These are phyloP conservation scores for Blastocystis hominis DNA, from an alignment of 352 stramenopile genomes.

Conservation along the genomic window DNA sequence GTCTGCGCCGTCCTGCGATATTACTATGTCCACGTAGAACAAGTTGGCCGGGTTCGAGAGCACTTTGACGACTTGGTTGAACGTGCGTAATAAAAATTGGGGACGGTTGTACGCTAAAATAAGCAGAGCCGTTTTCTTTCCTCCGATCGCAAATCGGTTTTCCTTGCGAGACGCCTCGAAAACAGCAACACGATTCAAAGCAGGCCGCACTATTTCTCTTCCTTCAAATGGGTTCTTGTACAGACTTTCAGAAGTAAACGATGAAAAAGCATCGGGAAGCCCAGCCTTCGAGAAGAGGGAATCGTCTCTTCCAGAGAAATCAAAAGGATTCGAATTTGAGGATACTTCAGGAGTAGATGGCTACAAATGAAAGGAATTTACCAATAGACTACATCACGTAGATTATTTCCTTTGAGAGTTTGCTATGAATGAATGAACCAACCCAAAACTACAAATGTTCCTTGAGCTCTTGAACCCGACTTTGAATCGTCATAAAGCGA, in stretches of 20 bases:
- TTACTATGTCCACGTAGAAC: conserved; percentile 66
- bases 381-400: neutral
- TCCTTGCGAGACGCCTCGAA: neutral
- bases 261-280: neutral
- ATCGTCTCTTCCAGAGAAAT: neutral
- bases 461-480: neutral
- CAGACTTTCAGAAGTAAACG: neutral
- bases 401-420: neutral
- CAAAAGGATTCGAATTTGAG: neutral
- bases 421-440: neutral
- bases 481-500: conserved; percentile 9
- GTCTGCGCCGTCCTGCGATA: conserved; percentile 71
- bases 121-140: conserved; percentile 62
- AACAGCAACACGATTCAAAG: neutral
- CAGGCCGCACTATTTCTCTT: neutral
- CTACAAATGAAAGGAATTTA: neutral
- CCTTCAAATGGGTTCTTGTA: neutral
- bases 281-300: neutral
- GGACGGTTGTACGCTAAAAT: conserved; percentile 70
- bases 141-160: conserved; percentile 8
- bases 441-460: neutral
- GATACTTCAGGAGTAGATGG: neutral
- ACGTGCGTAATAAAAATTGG: conserved; percentile 67
- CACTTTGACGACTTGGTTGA: conserved; percentile 64
- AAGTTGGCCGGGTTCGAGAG: conserved; percentile 59